These are phyloP conservation scores for Glycyrrhiza uralensis DNA, from an alignment of 306 rosid species.

Conservation along the genomic window DNA sequence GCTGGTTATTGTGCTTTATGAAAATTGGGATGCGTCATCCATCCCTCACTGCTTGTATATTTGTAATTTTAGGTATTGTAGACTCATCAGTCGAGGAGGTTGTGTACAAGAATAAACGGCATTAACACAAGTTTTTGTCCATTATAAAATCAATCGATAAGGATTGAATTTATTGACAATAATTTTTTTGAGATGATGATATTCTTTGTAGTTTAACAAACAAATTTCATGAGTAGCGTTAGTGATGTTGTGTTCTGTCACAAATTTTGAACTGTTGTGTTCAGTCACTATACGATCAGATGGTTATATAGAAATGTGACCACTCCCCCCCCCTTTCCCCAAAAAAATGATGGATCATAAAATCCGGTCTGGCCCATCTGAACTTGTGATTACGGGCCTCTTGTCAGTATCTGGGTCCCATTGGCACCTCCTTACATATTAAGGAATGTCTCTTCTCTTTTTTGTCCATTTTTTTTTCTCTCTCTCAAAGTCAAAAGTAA, in stretches of 20 bases:
- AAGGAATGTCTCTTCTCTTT: not conserved
- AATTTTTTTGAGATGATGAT: not conserved
- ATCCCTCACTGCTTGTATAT: slow-evolving; percentile 30
- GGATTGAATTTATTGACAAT: not conserved
- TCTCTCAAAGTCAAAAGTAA: not conserved
- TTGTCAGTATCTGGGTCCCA: not conserved
- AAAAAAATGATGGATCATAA: not conserved
- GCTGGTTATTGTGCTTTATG: slow-evolving; percentile 1
- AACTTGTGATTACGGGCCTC: not conserved
- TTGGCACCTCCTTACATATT: not conserved
- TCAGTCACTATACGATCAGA: not conserved
- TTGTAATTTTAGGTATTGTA: slow-evolving; percentile 26
- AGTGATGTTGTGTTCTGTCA: not conserved
- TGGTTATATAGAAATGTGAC: too few species aligned
- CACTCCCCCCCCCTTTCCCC: too few species aligned
- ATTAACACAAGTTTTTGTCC: not conserved
- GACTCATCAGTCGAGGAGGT: slow-evolving; percentile 26
- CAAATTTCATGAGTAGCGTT: not conserved
- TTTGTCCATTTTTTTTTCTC: not conserved
- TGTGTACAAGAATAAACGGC: slow-evolving; percentile 28
- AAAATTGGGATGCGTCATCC: slow-evolving; percentile 27
- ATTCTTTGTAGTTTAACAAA: not conserved
- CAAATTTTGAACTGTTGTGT: not conserved
- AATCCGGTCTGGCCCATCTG: not conserved
- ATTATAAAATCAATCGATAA: slow-evolving; percentile 18